Conservation (phyloP, 2,329 filamentous ascomycete genomes). For the Trichoderma sp. region DNA sequence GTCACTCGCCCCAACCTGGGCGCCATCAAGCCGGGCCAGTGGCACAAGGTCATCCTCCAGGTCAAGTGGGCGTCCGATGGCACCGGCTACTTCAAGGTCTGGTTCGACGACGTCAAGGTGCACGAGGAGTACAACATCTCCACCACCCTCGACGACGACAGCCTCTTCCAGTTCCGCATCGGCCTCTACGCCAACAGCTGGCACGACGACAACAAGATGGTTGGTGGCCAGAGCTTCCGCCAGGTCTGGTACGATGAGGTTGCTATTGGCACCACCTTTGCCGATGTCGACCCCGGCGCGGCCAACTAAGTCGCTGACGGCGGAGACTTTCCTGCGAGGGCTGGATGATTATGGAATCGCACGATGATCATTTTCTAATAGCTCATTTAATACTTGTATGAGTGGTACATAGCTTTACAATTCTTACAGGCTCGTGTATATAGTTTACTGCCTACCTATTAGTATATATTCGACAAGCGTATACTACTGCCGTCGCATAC, state of each 20-base stretch:
- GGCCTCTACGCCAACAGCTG: conserved; percentile 54
- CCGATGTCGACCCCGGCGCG: conserved; percentile 31
- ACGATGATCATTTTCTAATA: not conserved
- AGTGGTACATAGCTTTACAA: not conserved
- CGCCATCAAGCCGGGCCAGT: conserved; percentile 44
- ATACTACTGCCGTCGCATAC: not conserved
- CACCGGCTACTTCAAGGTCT: conserved; percentile 49
- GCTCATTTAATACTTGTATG: not conserved
- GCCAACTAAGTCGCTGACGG: not conserved
- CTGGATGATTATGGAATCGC: not conserved
- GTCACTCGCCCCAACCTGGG: conserved; percentile 34
- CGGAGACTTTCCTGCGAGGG: not conserved
- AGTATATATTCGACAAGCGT: conserved; percentile 5
- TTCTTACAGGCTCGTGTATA: conserved; percentile 1
- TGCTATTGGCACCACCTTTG: conserved; percentile 43
- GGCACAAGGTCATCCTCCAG: conserved; percentile 51
- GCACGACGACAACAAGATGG: conserved; percentile 46
- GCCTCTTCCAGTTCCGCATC: conserved; percentile 48
- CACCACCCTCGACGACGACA: conserved; percentile 49
- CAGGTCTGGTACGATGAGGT: conserved; percentile 56
- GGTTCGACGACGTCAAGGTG: conserved; percentile 50
- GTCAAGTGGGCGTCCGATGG: conserved; percentile 47
- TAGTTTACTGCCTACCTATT: not conserved
- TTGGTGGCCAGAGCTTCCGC: conserved; percentile 45
- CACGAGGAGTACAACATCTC: conserved; percentile 42